A percentile compares a stretch with the other conserved stretches of the same genome.
Conservation (phyloP, 2,329 filamentous ascomycete species). For the Furcasterigmium furcatum region DNA sequence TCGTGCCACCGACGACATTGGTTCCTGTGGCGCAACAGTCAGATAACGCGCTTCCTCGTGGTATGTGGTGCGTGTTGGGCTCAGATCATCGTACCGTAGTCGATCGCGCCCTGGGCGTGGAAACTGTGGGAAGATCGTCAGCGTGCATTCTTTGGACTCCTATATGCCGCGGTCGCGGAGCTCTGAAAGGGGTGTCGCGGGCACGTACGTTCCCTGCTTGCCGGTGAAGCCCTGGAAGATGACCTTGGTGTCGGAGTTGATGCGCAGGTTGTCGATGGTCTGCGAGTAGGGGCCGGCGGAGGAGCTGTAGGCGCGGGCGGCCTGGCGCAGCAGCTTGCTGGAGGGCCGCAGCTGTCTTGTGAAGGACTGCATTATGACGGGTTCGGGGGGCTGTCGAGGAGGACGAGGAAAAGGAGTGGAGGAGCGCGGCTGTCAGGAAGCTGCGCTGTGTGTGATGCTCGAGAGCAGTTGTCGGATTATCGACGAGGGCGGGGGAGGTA, state of each 20-base stretch:
- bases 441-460: not conserved
- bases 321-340: conserved; percentile 64
- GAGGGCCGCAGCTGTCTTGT: conserved; percentile 67
- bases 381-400: conserved; percentile 7
- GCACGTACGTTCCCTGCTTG: conserved; percentile 86
- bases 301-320: conserved; percentile 69
- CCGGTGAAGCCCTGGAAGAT: conserved; percentile 97
- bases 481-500: not conserved
- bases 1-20: conserved; percentile 95
- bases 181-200: conserved; percentile 1
- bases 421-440: not conserved
- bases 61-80: conserved; percentile 2
- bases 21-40: conserved; percentile 62
- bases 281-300: conserved; percentile 65
- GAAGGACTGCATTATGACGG: conserved; percentile 76
- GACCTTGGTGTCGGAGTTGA: conserved; percentile 91
- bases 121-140: conserved; percentile 57
- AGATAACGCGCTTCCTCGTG: conserved; percentile 16
- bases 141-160: too few species aligned
- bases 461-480: conserved; percentile 6
- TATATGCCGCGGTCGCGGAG: not conserved
- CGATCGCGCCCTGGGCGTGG: conserved; percentile 96
- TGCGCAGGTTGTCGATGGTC: conserved; percentile 83
- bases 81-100: conserved; percentile 70
- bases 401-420: conserved; percentile 6